phyloP scores from a whole-genome alignment of 108 stramenopile species.

The Epipyxis sp. region DNA sequence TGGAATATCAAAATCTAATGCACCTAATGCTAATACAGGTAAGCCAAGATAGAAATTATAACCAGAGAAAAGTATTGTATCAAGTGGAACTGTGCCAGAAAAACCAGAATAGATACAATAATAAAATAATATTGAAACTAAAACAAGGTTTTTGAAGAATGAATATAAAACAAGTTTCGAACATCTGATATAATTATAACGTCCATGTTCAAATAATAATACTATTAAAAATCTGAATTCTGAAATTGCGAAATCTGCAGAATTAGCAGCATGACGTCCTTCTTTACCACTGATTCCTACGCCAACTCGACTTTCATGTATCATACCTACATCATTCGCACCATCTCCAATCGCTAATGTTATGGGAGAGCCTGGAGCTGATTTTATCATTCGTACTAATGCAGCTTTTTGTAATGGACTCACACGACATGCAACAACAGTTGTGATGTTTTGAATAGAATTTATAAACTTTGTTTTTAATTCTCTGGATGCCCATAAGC shows the following conservation, averaged over 20 bases:
- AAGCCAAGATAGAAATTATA: slow-evolving; percentile 52
- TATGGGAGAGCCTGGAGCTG: slow-evolving; percentile 60
- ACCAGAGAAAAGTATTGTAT: slow-evolving; percentile 46
- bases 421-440: slow-evolving; percentile 61
- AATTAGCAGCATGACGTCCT: slow-evolving; percentile 72
- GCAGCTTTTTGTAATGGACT: slow-evolving; percentile 58
- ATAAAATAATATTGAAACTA: slow-evolving; percentile 72
- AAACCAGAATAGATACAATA: slow-evolving; percentile 43
- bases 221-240: slow-evolving; percentile 66
- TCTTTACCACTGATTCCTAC: slow-evolving; percentile 89
- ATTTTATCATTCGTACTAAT: slow-evolving; percentile 55
- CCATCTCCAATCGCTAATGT: slow-evolving; percentile 98
- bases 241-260: slow-evolving; percentile 24
- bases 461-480: slow-evolving; percentile 49
- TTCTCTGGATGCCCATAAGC: slow-evolving; percentile 42
- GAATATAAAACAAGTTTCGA: slow-evolving; percentile 82
- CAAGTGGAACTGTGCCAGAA: slow-evolving; percentile 49
- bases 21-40: slow-evolving; percentile 37
- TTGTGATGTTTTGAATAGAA: slow-evolving; percentile 71
- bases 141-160: slow-evolving; percentile 95
- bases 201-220: slow-evolving; percentile 89
- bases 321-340: slow-evolving; percentile 96
- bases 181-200: slow-evolving; percentile 87
- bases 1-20: slow-evolving; percentile 18
- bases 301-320: slow-evolving; percentile 88